Base-by-base conservation (phyloP, 2,329 filamentous ascomycete species). In the Fusarium verrucosum region DNA sequence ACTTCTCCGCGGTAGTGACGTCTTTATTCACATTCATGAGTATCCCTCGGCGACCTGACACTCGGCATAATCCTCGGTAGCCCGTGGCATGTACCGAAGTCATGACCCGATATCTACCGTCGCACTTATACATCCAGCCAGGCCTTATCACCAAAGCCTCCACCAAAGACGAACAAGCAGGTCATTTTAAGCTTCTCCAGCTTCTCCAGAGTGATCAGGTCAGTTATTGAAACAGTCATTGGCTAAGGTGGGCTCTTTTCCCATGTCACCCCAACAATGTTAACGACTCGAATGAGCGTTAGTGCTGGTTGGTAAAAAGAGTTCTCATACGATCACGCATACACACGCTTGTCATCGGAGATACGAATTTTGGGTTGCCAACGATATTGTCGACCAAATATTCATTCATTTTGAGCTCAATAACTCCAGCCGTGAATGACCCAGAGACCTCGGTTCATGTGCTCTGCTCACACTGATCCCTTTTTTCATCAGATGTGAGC, bases 351-450 rank as follows among this genome's bases (percentile, higher is more conserved):
- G 32, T 26, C 9, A 19, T 25, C 14, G 10, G 25, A 25, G 35
- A 51, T 38, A 43, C 30, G n/a, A 25, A 26, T 58, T 41, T 70
- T 66, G 68, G 66, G 57, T 66, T 68, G 58, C 61, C 68, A 40
- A 55, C 62, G 30, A 65, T 62, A 50, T 46, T 50, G 52, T 53
- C 66, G 53, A 54, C 65, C 55, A 53, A 53, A 65, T 71, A 69
- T 71, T 72, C 60, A 69, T 71, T 72, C 65, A 66, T 70, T 70
- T 70, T 71, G 63, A 70, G 68, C 68, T 69, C 66, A 69, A 65
- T 65, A 71, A 72, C 69, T 69, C 69, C 68, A 70, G 65, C 65
- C 64, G 59, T 60, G 61, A 68, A 69, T 56, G 62, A 66, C 59
- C 66, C 65, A 72, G 66, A 69, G 63, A 64, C 65, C 63, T 70